phyloP scores from a whole-genome alignment of 441 rosid species.

The Metrosideros polymorpha region DNA sequence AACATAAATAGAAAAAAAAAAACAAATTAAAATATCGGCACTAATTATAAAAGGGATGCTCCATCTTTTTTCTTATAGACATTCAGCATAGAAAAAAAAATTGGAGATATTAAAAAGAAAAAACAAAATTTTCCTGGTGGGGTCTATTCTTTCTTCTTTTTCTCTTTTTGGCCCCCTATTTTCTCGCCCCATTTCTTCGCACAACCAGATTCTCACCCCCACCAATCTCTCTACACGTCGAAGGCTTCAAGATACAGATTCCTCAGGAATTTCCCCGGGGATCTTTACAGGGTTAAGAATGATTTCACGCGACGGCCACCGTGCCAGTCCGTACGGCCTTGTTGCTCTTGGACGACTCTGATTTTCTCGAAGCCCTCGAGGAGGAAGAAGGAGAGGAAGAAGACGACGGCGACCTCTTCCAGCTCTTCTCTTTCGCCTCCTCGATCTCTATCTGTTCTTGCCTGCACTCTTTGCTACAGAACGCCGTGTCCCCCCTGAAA shows the following conservation, averaged over 20 bases:
- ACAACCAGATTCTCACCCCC: not conserved
- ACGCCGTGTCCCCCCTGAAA: constrained; percentile 81
- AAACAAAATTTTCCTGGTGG: not conserved
- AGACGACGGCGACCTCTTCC: constrained; percentile 23
- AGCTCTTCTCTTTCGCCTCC: constrained; percentile 46
- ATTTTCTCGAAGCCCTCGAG: constrained; percentile 9
- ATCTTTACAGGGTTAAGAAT: not conserved
- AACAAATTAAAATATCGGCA: not conserved
- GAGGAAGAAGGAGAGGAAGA: constrained; percentile 20
- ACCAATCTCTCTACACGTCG: not conserved
- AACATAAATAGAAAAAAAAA: not conserved
- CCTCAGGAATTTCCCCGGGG: not conserved
- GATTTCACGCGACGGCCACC: not conserved
- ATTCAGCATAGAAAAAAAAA: not conserved
- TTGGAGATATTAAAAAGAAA: not conserved
- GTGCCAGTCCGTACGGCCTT: not conserved
- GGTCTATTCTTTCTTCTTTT: not conserved
- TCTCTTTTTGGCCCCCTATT: not conserved
- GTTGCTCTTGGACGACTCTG: constrained; percentile 9
- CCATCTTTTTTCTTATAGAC: not conserved
- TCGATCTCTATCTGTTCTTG: constrained; percentile 82
- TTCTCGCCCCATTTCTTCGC: not conserved
- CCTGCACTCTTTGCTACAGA: constrained; percentile 89
- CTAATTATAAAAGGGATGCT: not conserved
- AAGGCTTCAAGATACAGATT: not conserved